Percentiles rank a stretch among this genome's conserved stretches.
phyloP scores from a whole-genome alignment of 208 protist species.

The Trypanosoma mega region DNA sequence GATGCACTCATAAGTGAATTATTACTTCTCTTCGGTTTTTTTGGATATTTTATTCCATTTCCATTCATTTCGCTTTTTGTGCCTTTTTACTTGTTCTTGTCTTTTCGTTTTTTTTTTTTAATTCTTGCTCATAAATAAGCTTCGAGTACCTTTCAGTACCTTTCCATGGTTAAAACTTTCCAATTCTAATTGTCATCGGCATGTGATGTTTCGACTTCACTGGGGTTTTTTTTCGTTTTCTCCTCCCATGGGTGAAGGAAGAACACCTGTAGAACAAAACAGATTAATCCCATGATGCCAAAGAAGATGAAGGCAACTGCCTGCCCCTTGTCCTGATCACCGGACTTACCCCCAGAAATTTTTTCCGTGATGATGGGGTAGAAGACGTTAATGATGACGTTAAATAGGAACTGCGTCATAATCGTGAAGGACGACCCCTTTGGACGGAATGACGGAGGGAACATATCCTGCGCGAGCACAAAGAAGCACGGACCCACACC shows the following conservation, averaged over 20 bases:
- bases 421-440: constrained; percentile 62
- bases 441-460: constrained; percentile 78
- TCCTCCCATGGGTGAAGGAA: constrained; percentile 71
- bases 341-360: constrained; percentile 80
- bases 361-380: constrained; percentile 77
- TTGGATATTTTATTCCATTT: too few relatives aligned
- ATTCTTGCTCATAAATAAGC: too few relatives aligned
- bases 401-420: constrained; percentile 81
- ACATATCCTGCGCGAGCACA: constrained; percentile 81
- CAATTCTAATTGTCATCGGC: too few relatives aligned
- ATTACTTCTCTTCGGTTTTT: too few relatives aligned
- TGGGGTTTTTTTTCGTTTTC: too few relatives aligned
- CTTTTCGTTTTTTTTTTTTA: too few relatives aligned
- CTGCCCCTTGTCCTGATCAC: constrained; percentile 85
- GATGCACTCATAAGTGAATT: too few relatives aligned
- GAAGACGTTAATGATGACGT: constrained; percentile 86
- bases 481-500: constrained; percentile 79
- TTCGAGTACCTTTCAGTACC: too few relatives aligned
- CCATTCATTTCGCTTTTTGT: too few relatives aligned
- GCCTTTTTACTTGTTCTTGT: too few relatives aligned
- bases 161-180: too few relatives aligned
- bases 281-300: constrained; percentile 59
- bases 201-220: too few relatives aligned
- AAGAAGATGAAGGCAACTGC: constrained; percentile 90
- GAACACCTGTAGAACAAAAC: constrained; percentile 69